These are phyloP conservation scores for Talaromyces sp. DNA, from an alignment of 2,329 filamentous ascomycete species.

Conservation along the genomic window DNA sequence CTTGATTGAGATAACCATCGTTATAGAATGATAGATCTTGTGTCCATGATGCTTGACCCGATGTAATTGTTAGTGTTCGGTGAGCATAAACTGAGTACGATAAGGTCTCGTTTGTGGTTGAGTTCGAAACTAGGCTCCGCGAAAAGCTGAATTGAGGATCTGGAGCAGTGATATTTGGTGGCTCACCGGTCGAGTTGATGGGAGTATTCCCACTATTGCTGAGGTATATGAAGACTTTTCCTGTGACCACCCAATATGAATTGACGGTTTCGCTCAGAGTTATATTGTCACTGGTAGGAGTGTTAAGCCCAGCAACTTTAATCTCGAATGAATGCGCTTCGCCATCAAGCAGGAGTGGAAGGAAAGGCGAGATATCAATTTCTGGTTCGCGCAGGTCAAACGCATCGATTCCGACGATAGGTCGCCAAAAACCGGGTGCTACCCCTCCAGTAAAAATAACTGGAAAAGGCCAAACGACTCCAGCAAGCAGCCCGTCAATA, in stretches of 20 bases:
- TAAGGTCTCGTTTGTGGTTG: conserved; percentile 54
- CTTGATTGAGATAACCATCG: conserved; percentile 49
- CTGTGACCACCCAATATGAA: conserved; percentile 69
- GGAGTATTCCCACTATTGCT: conserved; percentile 36
- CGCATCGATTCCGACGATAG: conserved; percentile 70
- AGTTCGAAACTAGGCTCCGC: conserved; percentile 22
- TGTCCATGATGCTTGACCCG: conserved; percentile 50
- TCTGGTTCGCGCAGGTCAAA: conserved; percentile 76
- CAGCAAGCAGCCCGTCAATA: conserved; percentile 68
- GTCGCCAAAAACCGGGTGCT: conserved; percentile 69
- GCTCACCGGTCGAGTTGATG: not conserved
- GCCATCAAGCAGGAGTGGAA: conserved; percentile 64
- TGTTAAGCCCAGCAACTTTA: conserved; percentile 59
- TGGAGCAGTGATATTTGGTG: conserved; percentile 31
- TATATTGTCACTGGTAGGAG: conserved; percentile 47
- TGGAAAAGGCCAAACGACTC: conserved; percentile 75
- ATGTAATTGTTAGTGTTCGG: conserved; percentile 52
- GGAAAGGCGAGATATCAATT: conserved; percentile 74
- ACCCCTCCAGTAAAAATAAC: conserved; percentile 78
- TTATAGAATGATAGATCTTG: conserved; percentile 57
- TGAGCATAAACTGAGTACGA: conserved; percentile 54
- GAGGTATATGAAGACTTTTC: conserved; percentile 76
- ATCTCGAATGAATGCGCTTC: conserved; percentile 63
- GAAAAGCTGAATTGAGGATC: conserved; percentile 48
- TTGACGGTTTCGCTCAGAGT: conserved; percentile 52